Evolutionary conservation across 1,284 basidiomycete genomes (phyloP), one percentile per base, ranked within the genome.

Genomic region (Ganoderma lingzhi): DNA sequence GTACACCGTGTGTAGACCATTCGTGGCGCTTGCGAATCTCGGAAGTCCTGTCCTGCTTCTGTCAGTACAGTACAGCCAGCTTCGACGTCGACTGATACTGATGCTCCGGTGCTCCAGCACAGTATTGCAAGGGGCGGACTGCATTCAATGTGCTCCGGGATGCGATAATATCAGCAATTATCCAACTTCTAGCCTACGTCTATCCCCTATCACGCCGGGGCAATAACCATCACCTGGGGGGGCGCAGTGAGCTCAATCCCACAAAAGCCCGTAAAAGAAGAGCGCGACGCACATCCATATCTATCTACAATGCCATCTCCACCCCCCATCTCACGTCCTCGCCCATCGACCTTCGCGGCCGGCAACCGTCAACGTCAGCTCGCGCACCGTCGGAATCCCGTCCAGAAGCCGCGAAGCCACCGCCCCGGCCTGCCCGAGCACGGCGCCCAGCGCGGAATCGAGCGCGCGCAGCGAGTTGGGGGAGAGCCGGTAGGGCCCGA

Each of bases 401-500:
- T 35, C 37, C 9, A 62, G 41, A 23, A 69, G 10, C 5, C 48
- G 51, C 23, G 30, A 10, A 12, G 59, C 62, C 12, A 63, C 19
- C 10, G n/a, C 42, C 15, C 23, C 60, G 12, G 42, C 56, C 23
- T 42, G 30, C 12, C 32, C 59, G 28, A 44, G 30, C 15, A 65
- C 37, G 32, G 28, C 48, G 30, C 53, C 70, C 15, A 71, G 64
- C 28, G 55, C 62, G 19, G n/a, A 23, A 41, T 69, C 68, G 55
- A 69, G 67, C n/a, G 65, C 59, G 15, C 45, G 45, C 60, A 58
- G 35, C 23, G 42, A 55, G 6, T 63, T 44, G 30, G 37, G 55
- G 10, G 65, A 41, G 9, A 71, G 61, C 32, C 62, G 58, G 41
- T 71, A 71, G 15, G 65, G 48, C 9, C 70, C 70, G 6, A 62